phyloP scores from a whole-genome alignment of 2,329 filamentous ascomycete species.

The Dactylellina drechsleri region DNA sequence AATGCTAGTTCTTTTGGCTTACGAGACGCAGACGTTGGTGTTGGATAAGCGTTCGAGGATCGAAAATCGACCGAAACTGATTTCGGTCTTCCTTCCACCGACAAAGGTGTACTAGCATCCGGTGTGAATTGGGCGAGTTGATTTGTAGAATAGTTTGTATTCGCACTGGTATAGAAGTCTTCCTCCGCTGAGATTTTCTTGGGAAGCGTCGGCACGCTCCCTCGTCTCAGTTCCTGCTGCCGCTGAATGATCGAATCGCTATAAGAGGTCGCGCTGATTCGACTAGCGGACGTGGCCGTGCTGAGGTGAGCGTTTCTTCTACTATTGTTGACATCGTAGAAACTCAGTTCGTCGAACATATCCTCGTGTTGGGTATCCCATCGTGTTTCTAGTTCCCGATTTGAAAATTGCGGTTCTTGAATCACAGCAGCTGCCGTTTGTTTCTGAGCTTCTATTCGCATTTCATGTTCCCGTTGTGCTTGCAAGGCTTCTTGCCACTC shows the following conservation, averaged over 20 bases:
- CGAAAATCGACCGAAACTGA: slow-evolving; percentile 33
- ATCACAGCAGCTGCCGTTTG: background rate
- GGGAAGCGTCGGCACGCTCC: slow-evolving; percentile 13
- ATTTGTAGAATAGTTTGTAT: slow-evolving; percentile 17
- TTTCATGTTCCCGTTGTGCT: slow-evolving; percentile 45
- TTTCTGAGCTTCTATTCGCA: slow-evolving; percentile 31
- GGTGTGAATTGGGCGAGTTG: slow-evolving; percentile 42
- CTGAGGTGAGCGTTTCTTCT: slow-evolving; percentile 28
- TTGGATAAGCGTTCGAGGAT: slow-evolving; percentile 43
- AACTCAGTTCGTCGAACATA: slow-evolving; percentile 37
- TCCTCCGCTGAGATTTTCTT: slow-evolving; percentile 38
- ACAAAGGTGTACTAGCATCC: slow-evolving; percentile 30
- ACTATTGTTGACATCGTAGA: slow-evolving; percentile 32
- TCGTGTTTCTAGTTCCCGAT: slow-evolving; percentile 1
- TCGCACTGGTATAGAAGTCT: slow-evolving; percentile 46
- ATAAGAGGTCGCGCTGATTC: slow-evolving; percentile 7
- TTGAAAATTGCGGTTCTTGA: slow-evolving; percentile 20
- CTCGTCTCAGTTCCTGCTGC: slow-evolving; percentile 15
- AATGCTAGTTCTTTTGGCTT: slow-evolving; percentile 31
- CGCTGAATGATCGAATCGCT: slow-evolving; percentile 19
- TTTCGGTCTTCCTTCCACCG: slow-evolving; percentile 23
- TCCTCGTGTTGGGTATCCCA: slow-evolving; percentile 12
- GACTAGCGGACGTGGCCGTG: slow-evolving; percentile 14
- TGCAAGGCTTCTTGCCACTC: slow-evolving; percentile 49
- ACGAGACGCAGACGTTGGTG: slow-evolving; percentile 29